Conservation (phyloP, 1,284 basidiomycete genomes). For the Mycosarcoma mackinlayi region DNA sequence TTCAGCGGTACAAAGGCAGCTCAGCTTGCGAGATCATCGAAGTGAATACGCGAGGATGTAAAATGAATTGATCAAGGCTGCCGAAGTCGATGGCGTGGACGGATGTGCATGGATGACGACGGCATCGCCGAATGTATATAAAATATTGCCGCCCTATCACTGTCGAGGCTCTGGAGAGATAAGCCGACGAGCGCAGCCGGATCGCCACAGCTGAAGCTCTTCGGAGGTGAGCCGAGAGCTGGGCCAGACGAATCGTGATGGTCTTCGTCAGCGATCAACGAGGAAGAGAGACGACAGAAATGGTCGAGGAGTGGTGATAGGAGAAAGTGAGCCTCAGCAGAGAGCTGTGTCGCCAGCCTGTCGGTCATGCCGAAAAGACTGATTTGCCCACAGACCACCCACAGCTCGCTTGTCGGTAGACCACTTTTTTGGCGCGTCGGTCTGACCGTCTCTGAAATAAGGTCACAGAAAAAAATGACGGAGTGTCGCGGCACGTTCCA, state of each 20-base stretch:
- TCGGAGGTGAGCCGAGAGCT: constrained; percentile 4
- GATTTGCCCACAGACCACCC: constrained; percentile 12
- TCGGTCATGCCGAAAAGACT: not conserved
- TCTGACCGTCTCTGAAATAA: not conserved
- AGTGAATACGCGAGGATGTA: constrained; percentile 10
- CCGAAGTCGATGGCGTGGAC: constrained; percentile 49
- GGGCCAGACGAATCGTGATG: constrained; percentile 1
- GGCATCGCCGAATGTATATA: constrained; percentile 48
- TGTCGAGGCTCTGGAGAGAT: constrained; percentile 2
- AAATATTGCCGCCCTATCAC: constrained; percentile 11
- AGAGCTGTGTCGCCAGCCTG: too few species aligned
- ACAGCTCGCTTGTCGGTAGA: not conserved
- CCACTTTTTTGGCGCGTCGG: not conserved
- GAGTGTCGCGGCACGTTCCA: constrained; percentile 18
- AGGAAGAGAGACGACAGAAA: too few species aligned
- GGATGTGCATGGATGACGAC: constrained; percentile 19
- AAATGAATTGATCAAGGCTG: constrained; percentile 25
- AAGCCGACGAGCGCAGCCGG: constrained; percentile 1
- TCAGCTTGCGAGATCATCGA: not conserved
- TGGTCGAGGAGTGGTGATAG: too few species aligned
- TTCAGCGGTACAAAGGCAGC: not conserved
- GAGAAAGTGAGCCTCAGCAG: too few species aligned
- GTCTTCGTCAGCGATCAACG: not conserved
- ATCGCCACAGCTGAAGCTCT: constrained; percentile 2
- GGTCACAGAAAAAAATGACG: not conserved